phyloP scores from a whole-genome alignment of 75 land plant genomes.

The Pinus tabuliformis region DNA sequence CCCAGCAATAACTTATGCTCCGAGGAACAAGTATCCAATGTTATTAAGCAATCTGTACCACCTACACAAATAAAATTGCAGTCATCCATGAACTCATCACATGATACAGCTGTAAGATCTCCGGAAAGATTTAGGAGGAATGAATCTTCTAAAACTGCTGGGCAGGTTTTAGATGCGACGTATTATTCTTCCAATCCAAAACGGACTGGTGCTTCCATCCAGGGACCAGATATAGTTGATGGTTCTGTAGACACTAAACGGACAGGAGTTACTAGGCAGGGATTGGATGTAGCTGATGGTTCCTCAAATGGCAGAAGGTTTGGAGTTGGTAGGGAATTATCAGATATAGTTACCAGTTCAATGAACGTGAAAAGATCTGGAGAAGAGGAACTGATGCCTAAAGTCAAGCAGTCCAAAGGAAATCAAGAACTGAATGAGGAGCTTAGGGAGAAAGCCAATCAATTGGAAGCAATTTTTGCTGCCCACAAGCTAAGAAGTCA shows the following conservation, averaged over 20 bases:
- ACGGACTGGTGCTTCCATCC: neutral
- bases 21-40: neutral
- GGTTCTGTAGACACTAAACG: slow-evolving; percentile 2
- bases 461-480: slow-evolving; percentile 7
- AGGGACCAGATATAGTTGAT: slow-evolving; percentile 5
- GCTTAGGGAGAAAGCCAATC: slow-evolving; percentile 11
- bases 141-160: neutral
- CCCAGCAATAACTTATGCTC: neutral
- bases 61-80: neutral
- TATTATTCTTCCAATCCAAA: neutral
- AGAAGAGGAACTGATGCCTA: neutral
- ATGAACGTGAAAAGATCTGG: neutral
- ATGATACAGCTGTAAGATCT: neutral
- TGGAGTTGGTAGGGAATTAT: neutral
- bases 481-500: slow-evolving; percentile 7
- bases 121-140: neutral
- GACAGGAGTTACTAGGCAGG: neutral
- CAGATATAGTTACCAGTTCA: neutral
- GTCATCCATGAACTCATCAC: neutral
- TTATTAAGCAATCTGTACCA: slow-evolving; percentile 3
- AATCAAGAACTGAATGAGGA: slow-evolving; percentile 2
- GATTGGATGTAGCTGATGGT: neutral
- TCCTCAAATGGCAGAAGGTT: neutral
- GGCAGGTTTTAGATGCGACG: neutral
- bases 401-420: neutral